phyloP scores from a whole-genome alignment of 2,329 filamentous ascomycete genomes.

The Pleomassaria siparia region DNA sequence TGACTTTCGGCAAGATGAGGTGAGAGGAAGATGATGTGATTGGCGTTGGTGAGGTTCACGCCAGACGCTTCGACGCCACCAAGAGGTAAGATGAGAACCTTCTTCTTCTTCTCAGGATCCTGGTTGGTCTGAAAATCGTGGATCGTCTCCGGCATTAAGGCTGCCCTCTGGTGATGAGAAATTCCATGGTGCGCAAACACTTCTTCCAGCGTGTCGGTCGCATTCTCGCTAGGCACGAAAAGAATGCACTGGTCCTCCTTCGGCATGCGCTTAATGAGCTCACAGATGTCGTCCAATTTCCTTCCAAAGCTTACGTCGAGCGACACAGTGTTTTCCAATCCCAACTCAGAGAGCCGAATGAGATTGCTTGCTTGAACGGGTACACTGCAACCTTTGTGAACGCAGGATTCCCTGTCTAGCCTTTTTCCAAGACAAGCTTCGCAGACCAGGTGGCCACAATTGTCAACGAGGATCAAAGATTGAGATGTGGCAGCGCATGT shows the following conservation, averaged over 20 bases:
- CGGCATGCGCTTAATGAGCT: slow-evolving; percentile 45
- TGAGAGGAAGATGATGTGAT: slow-evolving; percentile 65
- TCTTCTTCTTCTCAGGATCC: slow-evolving; percentile 32
- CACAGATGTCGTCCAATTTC: slow-evolving; percentile 26
- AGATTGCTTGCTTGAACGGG: slow-evolving; percentile 18
- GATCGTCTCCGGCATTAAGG: slow-evolving; percentile 15
- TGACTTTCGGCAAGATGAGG: slow-evolving; percentile 55
- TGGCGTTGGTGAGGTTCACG: slow-evolving; percentile 64
- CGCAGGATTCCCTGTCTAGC: slow-evolving; percentile 26
- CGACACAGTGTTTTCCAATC: slow-evolving; percentile 13
- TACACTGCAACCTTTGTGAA: slow-evolving; percentile 21
- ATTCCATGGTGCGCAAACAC: slow-evolving; percentile 19
- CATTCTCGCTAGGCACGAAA: slow-evolving; percentile 7
- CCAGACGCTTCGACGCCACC: slow-evolving; percentile 61
- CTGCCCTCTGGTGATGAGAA: slow-evolving; percentile 12
- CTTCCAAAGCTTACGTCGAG: slow-evolving; percentile 30
- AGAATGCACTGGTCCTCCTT: slow-evolving; percentile 33
- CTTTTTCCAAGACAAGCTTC: slow-evolving; percentile 18
- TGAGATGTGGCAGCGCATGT: slow-evolving; percentile 12
- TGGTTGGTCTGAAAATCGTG: slow-evolving; percentile 33
- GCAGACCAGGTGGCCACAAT: slow-evolving; percentile 34
- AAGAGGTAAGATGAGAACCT: slow-evolving; percentile 60
- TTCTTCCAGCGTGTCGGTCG: background rate
- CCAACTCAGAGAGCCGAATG: slow-evolving; percentile 24
- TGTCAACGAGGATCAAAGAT: slow-evolving; percentile 13